These are phyloP conservation scores for Fagus crenata DNA, from an alignment of 306 rosid species.

Conservation along the genomic window DNA sequence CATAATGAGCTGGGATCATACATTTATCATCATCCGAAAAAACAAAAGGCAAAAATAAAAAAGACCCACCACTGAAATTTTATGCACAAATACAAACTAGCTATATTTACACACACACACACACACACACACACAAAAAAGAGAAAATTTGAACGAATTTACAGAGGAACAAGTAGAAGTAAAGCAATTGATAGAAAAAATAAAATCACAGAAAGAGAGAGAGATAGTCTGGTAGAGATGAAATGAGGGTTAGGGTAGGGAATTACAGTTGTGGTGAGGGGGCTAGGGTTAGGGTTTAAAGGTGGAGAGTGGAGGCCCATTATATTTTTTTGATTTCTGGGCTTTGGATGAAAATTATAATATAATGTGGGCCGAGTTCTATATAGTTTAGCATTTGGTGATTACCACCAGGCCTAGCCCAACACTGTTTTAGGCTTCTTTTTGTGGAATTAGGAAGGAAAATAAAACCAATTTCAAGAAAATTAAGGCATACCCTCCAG, in stretches of 20 bases:
- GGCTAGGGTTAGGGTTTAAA: constrained; percentile 14
- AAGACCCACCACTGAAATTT: background rate
- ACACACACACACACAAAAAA: background rate
- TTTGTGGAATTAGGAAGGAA: no score
- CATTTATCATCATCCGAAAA: constrained; percentile 37
- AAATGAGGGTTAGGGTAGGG: background rate
- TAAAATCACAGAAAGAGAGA: background rate
- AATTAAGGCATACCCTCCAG: no score
- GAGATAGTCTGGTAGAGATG: no score
- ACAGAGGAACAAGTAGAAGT: background rate
- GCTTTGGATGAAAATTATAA: background rate
- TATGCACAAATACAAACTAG: background rate
- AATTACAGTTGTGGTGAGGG: background rate
- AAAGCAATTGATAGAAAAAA: background rate
- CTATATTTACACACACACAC: no score
- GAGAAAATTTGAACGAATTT: background rate
- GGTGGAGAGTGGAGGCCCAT: background rate
- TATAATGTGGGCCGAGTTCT: background rate
- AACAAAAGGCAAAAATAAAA: background rate
- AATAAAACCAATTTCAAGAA: no score
- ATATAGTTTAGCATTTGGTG: background rate
- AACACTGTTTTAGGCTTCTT: background rate
- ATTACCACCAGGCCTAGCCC: background rate
- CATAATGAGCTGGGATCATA: constrained; percentile 55
- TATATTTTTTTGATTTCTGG: background rate